Evolutionary conservation across 345 rosid genomes (phyloP).

Genomic region (Rhizophora apiculata): DNA sequence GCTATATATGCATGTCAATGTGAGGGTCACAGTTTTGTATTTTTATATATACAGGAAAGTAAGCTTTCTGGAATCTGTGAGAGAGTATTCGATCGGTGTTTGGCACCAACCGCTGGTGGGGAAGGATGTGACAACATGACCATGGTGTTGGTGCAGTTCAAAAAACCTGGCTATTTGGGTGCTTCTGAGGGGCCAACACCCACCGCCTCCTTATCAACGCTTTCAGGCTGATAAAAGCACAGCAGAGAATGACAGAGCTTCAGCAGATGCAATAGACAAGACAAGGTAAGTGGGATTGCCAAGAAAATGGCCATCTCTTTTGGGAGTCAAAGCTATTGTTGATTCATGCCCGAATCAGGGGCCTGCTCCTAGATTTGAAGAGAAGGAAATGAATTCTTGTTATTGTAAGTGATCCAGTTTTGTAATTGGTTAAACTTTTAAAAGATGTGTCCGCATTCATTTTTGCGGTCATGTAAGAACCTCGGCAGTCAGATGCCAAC

Average conservation of each 20-base stretch:
- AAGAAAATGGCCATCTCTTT: constrained; percentile 4
- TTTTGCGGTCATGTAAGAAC: constrained; percentile 5
- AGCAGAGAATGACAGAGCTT: constrained; percentile 5
- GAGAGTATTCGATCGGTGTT: too few species aligned
- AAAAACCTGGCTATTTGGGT: too few species aligned
- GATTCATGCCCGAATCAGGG: constrained; percentile 8
- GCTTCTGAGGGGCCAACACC: too few species aligned
- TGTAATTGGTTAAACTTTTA: neutral
- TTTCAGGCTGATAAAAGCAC: neutral
- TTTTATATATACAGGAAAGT: too few species aligned
- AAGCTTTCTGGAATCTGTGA: too few species aligned
- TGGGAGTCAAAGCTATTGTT: neutral
- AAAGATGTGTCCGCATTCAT: neutral
- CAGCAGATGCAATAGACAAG: constrained; percentile 11
- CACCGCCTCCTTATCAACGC: neutral
- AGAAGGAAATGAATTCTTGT: constrained; percentile 7
- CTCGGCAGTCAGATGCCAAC: too few species aligned
- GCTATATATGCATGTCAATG: too few species aligned
- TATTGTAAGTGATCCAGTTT: constrained; percentile 22
- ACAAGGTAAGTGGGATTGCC: neutral
- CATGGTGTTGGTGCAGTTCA: too few species aligned
- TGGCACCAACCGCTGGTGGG: too few species aligned
- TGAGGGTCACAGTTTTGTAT: too few species aligned
- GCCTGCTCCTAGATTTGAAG: neutral
- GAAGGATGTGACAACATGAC: too few species aligned